Evolutionary conservation across 2,329 filamentous ascomycete genomes (phyloP).

Genomic region (Hymenoscyphus albidus): DNA sequence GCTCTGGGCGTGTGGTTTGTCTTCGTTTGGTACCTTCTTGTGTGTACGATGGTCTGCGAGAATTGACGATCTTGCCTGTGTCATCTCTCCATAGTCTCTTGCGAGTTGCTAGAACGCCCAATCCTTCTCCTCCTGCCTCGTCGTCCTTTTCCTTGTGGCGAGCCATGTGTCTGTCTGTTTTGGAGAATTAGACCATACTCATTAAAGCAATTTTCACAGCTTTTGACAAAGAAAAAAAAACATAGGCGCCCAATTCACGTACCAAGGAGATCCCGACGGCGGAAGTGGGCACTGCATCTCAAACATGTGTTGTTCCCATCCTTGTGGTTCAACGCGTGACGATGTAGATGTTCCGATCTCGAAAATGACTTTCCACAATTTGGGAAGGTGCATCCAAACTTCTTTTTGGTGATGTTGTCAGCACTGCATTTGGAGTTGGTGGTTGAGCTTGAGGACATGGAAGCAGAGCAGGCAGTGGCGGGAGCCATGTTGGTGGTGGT

Average conservation of each 20-base stretch:
- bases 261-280: slow-evolving; percentile 52
- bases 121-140: slow-evolving; percentile 45
- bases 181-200: neutral
- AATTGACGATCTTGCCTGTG: slow-evolving; percentile 45
- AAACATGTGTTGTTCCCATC: slow-evolving; percentile 48
- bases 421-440: slow-evolving; percentile 23
- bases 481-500: slow-evolving; percentile 25
- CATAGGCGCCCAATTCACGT: slow-evolving; percentile 25
- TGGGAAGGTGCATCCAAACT: slow-evolving; percentile 39
- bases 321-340: slow-evolving; percentile 49
- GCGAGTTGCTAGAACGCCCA: slow-evolving; percentile 44
- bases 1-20: slow-evolving; percentile 21
- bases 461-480: slow-evolving; percentile 25
- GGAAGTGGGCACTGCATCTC: slow-evolving; percentile 53
- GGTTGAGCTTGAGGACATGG: slow-evolving; percentile 29
- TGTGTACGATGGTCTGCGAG: slow-evolving; percentile 35
- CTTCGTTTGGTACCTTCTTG: slow-evolving; percentile 28
- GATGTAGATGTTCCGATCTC: slow-evolving; percentile 48
- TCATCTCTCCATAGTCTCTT: slow-evolving; percentile 48
- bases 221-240: neutral
- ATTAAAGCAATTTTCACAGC: neutral
- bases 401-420: slow-evolving; percentile 30
- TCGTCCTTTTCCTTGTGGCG: slow-evolving; percentile 46
- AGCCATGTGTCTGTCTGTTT: slow-evolving; percentile 48
- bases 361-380: slow-evolving; percentile 46